These are phyloP conservation scores for Candida stauntonica DNA, from an alignment of 805 yeast species.

Conservation along the genomic window DNA sequence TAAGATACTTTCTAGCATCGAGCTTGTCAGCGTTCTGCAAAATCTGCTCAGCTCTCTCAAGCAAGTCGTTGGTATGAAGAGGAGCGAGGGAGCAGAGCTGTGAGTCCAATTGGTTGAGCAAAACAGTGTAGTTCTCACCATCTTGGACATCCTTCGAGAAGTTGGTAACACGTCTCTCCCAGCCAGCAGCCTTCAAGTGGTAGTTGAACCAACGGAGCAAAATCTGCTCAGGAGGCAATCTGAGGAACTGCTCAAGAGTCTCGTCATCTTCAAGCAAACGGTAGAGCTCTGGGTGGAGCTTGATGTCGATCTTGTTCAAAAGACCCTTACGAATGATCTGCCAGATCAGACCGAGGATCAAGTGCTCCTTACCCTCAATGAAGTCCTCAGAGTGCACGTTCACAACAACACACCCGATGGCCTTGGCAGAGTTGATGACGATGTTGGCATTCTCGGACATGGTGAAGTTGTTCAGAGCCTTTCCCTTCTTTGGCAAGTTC, in stretches of 20 bases:
- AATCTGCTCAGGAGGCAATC: constrained; percentile 97
- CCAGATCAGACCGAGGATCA: constrained; percentile 91
- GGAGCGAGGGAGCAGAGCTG: constrained; percentile 78
- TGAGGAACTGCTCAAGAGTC: constrained; percentile 91
- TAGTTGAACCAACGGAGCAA: constrained; percentile 96
- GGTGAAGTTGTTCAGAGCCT: constrained; percentile 84
- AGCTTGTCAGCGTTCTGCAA: constrained; percentile 84
- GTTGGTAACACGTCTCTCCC: constrained; percentile 80
- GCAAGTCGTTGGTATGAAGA: constrained; percentile 67
- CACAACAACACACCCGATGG: constrained; percentile 97
- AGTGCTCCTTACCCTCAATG: constrained; percentile 89
- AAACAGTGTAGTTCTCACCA: constrained; percentile 91
- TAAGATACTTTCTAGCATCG: constrained; percentile 89
- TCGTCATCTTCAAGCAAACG: constrained; percentile 94
- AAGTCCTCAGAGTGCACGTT: constrained; percentile 96
- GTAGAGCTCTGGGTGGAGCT: constrained; percentile 93
- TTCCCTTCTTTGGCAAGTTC: constrained; percentile 79
- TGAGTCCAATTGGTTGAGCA: constrained; percentile 86
- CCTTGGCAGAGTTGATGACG: constrained; percentile 97
- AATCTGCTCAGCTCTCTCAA: constrained; percentile 83
- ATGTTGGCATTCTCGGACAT: constrained; percentile 97
- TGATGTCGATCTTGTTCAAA: constrained; percentile 91
- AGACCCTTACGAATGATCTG: constrained; percentile 96
- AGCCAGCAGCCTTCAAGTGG: constrained; percentile 89
- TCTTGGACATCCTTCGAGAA: constrained; percentile 86